These are phyloP conservation scores for Olyra latifolia DNA, from an alignment of 176 grass and related monocot species.

Conservation along the genomic window DNA sequence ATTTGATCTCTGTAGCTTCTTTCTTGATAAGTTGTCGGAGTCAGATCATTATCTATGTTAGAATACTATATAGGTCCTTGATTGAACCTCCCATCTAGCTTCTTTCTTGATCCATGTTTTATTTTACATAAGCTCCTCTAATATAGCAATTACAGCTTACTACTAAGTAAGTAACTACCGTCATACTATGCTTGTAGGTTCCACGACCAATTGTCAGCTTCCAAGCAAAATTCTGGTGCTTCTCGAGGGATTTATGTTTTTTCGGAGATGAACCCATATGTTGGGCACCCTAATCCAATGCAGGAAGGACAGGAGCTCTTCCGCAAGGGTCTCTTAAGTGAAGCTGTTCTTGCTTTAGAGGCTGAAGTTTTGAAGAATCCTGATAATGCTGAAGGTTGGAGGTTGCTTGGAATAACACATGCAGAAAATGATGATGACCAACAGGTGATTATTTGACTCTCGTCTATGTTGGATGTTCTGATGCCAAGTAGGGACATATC, in stretches of 20 bases:
- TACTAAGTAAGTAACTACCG: background rate
- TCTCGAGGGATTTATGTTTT: slow-evolving; percentile 93
- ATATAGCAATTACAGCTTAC: slow-evolving; percentile 16
- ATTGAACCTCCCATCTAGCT: slow-evolving; percentile 19
- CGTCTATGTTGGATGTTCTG: background rate
- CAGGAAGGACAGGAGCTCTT: slow-evolving; percentile 98
- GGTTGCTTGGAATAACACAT: slow-evolving; percentile 92
- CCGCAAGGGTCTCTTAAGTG: slow-evolving; percentile 94
- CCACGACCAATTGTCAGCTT: slow-evolving; percentile 53
- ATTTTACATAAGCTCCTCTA: background rate
- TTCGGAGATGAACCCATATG: slow-evolving; percentile 89
- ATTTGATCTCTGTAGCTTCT: background rate
- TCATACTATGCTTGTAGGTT: slow-evolving; percentile 47
- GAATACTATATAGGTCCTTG: background rate
- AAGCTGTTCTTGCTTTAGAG: slow-evolving; percentile 98
- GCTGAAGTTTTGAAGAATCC: slow-evolving; percentile 97
- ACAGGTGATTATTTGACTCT: slow-evolving; percentile 59
- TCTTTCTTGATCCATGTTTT: background rate
- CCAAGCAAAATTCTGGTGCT: slow-evolving; percentile 57
- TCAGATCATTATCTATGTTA: slow-evolving; percentile 1
- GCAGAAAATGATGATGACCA: slow-evolving; percentile 99
- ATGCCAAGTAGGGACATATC: slow-evolving; percentile 23
- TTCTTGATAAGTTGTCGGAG: slow-evolving; percentile 17
- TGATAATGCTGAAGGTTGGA: slow-evolving; percentile 96
- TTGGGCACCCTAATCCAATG: slow-evolving; percentile 97